Base-by-base conservation (phyloP, 2,329 filamentous ascomycete species). In the Berkeleyomyces basicola region DNA sequence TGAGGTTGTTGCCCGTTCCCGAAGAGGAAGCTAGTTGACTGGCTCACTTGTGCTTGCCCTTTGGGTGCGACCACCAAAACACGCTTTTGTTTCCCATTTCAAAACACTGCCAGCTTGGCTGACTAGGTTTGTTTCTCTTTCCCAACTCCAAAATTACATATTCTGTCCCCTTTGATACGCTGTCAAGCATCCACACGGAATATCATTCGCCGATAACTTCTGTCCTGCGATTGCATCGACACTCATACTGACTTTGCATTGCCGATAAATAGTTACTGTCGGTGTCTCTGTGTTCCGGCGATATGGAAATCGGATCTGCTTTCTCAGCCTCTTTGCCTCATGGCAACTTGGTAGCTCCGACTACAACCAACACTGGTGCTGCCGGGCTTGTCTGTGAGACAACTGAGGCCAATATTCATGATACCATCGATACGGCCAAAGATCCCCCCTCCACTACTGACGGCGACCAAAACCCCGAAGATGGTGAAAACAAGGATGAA, bases 401-500 rank as follows among this genome's bases (percentile, higher is more conserved):
- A 6, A 55, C 37, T 55, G 49, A 55, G 36, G 49, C 9, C 33
- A 37, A 10, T 39, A 42, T 51, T 43, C 60, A 65, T 23, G 60
- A 62, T n/a, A 43, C 39, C 47, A n/a, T 46, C 16, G 57, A 62
- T 33, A 55, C 49, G 36, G 49, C 49, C n/a, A 55, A 61, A 53
- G n/a, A 49, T 1, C 31, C 49, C 16, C 39, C 40, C 11, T 61
- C 60, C 36, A 36, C 57, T 11, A 36, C 44, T 39, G 63, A 51
- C 14, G 57, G 59, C 43, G 63, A 65, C 33, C 63, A 62, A 40
- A 31, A n/a, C 36, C 33, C 46, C 33, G 63, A 65, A n/a, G 60
- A 65, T 43, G 63, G 62, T 31, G 63, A 61, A 7, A 64, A 60
- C 39, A 60, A 62, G 36, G 63, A 65, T 49, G 60, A 65, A 57